phyloP scores from a whole-genome alignment of 192 early-diverging fungal species.

The Backusella mclennaniae region DNA sequence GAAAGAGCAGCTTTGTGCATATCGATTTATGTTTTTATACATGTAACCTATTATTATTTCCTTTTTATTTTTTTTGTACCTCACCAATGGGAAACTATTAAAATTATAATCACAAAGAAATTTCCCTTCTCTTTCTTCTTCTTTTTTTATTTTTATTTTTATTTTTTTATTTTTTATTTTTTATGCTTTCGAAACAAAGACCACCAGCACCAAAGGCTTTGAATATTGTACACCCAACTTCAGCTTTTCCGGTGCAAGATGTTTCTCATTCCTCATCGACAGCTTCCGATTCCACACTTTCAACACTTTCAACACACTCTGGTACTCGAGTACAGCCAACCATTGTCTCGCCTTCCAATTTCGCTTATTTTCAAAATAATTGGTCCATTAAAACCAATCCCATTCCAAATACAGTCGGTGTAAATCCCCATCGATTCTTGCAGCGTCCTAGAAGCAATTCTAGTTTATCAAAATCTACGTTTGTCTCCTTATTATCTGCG shows the following conservation, averaged over 20 bases:
- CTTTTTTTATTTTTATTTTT: background rate
- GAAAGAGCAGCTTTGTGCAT: background rate
- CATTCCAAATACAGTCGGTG: constrained; percentile 11
- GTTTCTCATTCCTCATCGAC: constrained; percentile 28
- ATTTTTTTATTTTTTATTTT: background rate
- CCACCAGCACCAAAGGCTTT: constrained; percentile 29
- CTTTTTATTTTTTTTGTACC: background rate
- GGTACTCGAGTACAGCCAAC: constrained; percentile 20
- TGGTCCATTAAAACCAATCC: background rate
- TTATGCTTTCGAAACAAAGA: constrained; percentile 9
- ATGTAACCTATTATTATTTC: background rate
- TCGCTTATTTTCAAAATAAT: constrained; percentile 13
- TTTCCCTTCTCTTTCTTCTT: background rate
- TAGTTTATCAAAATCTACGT: constrained; percentile 18
- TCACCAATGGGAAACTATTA: constrained; percentile 5
- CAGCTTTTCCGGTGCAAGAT: constrained; percentile 17
- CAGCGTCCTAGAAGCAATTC: constrained; percentile 23
- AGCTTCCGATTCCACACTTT: constrained; percentile 21
- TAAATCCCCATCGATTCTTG: constrained; percentile 18
- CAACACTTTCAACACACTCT: constrained; percentile 19
- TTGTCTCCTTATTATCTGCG: constrained; percentile 11
- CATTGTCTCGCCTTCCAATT: constrained; percentile 20
- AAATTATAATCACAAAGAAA: background rate
- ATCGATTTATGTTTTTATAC: background rate
- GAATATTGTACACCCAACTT: constrained; percentile 29